Evolutionary conservation across 2,329 filamentous ascomycete species (phyloP).

Genomic region (Exserohilum rostratum): DNA sequence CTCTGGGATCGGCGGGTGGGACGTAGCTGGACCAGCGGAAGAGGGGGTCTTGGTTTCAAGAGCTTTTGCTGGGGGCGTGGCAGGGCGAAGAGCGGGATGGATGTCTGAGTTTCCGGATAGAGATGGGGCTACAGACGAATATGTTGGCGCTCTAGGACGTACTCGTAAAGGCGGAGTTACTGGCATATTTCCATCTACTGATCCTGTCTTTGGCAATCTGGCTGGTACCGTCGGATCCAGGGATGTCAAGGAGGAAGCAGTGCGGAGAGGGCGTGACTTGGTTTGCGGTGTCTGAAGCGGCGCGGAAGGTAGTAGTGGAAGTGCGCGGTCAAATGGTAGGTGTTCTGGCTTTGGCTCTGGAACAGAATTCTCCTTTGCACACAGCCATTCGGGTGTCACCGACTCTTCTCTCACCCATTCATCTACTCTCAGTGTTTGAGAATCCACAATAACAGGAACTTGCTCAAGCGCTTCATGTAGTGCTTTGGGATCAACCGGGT

Average conservation of each 20-base stretch:
- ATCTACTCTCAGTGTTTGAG: conserved; percentile 5
- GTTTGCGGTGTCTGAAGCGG: not conserved
- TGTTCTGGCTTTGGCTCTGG: conserved; percentile 26
- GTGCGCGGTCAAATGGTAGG: conserved; percentile 19
- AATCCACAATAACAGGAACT: conserved; percentile 9
- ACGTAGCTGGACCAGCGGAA: not conserved
- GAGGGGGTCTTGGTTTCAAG: not conserved
- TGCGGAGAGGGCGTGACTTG: not conserved
- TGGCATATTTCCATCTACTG: not conserved
- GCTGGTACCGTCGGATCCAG: not conserved
- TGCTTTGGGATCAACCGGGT: conserved; percentile 21
- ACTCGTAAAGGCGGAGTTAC: not conserved
- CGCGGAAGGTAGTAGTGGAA: not conserved
- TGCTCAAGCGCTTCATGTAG: conserved; percentile 24
- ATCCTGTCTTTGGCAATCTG: not conserved
- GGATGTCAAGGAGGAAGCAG: not conserved
- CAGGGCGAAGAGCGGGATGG: not conserved
- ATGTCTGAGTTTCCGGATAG: not conserved
- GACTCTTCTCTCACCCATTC: not conserved
- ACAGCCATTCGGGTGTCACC: conserved; percentile 17
- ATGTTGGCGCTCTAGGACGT: not conserved
- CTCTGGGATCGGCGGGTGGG: not conserved
- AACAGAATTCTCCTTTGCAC: conserved; percentile 16
- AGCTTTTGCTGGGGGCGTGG: not conserved
- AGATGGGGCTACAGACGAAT: not conserved